phyloP scores from a whole-genome alignment of 768 basidiomycete genomes.

The Tricholomella constricta region DNA sequence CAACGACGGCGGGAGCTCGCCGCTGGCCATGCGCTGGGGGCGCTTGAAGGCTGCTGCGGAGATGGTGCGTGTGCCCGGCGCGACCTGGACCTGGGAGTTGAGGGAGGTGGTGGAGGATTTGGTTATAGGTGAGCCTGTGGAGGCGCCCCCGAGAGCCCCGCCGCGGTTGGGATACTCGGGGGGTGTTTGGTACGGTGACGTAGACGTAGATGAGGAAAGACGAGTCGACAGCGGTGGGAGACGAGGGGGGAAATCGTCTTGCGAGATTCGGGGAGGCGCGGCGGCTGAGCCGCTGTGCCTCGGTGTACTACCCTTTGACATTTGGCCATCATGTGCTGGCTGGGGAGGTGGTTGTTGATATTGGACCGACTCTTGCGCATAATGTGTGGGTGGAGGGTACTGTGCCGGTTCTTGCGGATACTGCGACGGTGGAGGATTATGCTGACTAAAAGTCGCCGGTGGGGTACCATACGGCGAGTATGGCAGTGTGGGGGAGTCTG shows the following conservation, averaged over 20 bases:
- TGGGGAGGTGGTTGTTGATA: constrained; percentile 3
- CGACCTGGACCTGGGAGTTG: constrained; percentile 21
- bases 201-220: constrained; percentile 26
- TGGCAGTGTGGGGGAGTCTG: constrained; percentile 28
- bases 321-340: constrained; percentile 4
- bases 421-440: background rate
- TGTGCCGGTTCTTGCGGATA: no score
- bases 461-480: constrained; percentile 21
- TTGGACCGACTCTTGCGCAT: constrained; percentile 5
- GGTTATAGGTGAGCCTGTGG: constrained; percentile 14
- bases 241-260: constrained; percentile 13
- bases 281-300: background rate
- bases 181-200: constrained; percentile 42
- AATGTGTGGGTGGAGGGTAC: background rate
- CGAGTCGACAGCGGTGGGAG: constrained; percentile 5
- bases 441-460: constrained; percentile 1
- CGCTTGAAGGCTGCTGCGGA: constrained; percentile 76
- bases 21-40: constrained; percentile 37
- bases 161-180: constrained; percentile 44
- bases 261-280: background rate
- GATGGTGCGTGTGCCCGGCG: constrained; percentile 57
- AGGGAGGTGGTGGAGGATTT: constrained; percentile 19
- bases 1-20: constrained; percentile 24
- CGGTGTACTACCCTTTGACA: background rate
- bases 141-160: no score